Evolutionary conservation across 805 yeast species (phyloP).

Genomic region (Wickerhamiella azyma): DNA sequence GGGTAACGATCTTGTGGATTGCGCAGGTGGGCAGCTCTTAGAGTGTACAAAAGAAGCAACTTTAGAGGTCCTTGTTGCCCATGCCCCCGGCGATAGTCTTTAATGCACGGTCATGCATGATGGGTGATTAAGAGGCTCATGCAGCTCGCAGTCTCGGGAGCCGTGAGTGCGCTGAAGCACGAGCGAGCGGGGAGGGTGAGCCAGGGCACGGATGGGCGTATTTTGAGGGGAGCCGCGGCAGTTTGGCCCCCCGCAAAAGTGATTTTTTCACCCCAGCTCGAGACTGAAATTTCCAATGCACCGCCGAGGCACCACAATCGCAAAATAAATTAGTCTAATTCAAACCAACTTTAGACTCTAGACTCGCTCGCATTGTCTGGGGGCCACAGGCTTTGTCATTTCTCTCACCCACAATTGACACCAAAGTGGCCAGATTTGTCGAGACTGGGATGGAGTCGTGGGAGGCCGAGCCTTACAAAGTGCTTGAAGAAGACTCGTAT

Average conservation of each 20-base stretch:
- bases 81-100: background rate
- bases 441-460: constrained; percentile 6
- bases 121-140: background rate
- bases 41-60: too few species aligned
- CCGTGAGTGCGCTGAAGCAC: too few species aligned
- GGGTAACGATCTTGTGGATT: background rate
- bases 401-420: background rate
- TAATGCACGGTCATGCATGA: background rate
- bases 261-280: too few species aligned
- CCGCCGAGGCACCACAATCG: too few species aligned
- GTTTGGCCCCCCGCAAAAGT: too few species aligned
- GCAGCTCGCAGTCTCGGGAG: background rate
- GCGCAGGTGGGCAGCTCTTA: too few species aligned
- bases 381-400: background rate
- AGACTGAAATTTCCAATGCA: too few species aligned
- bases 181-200: too few species aligned
- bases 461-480: constrained; percentile 6
- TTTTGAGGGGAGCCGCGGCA: too few species aligned
- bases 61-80: too few species aligned
- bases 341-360: background rate
- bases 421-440: background rate
- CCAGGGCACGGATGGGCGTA: too few species aligned
- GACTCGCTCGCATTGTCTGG: background rate
- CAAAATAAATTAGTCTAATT: too few species aligned
- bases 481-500: background rate